Evolutionary conservation across 768 basidiomycete species (phyloP), one percentile per base, ranked within the genome.

Genomic region (Mycena crocata): DNA sequence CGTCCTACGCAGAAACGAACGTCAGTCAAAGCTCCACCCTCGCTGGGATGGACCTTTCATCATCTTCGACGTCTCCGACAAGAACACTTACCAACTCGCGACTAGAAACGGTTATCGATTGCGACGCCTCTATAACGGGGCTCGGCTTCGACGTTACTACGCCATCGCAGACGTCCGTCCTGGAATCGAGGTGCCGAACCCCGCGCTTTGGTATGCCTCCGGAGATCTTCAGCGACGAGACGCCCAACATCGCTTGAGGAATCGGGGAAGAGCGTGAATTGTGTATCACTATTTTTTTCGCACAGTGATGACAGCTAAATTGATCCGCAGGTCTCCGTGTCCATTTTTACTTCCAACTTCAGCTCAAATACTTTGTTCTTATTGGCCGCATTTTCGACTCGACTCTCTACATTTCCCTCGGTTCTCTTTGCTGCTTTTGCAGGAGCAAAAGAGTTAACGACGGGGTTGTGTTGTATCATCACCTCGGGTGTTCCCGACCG

Each of bases 21-120:
- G 62, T 44, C 55, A 64, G 24, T 57, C 71, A 12, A 73, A 73
- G 66, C 30, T 73, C 14, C 72, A 73, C 57, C 70, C 70, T 1
- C 59, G 68, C 23, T 73, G 72, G 72, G 72, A 73, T 51, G 72
- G 72, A 10, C 72, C 72, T 0, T 73, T 73, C 66, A 52, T 52
- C 51, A 52, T 52, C 34, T 52, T 35, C 34, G 34, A 52, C 51
- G n/a, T 24, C n/a, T 52, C 71, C 7, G 57, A 67, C 28, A 66
- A 66, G 46, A 73, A 71, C 44, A 73, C 72, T 55, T 71, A 73
- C 62, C 72, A 71, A 64, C 65, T 71, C 15, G 64, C 59, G 54
- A 73, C 72, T 23, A 62, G 68, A 30, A 37, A 46, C 26, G 58
- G 66, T 23, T 67, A 67, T 49, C 57, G 62, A 28, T 35, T 67